Evolutionary conservation across 2,329 filamentous ascomycete genomes (phyloP), one percentile per base, ranked within the genome.

Genomic region (Fonsecaea nubica): DNA sequence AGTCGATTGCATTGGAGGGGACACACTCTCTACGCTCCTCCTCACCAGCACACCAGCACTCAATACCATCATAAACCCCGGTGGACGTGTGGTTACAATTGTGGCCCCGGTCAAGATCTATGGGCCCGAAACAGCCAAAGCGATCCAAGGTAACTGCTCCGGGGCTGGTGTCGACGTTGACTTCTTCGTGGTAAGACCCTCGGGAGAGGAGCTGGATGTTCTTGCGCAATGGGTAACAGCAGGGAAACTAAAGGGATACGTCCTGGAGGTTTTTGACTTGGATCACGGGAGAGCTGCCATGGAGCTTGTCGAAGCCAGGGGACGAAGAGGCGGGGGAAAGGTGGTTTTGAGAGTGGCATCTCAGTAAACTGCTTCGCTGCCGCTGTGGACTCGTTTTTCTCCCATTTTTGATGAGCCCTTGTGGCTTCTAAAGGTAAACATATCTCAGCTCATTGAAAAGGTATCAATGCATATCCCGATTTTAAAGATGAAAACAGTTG

Each of bases 121-220:
- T 25, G 58, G 58, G 9, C 21, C 8, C 12, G 21, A 35, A n/a
- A 48, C 52, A 3, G 21, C 42, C 13, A 21, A 35, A 7, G 15
- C 50, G n/a, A 57, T 64, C n/a, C 30, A 15, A 4, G 21, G 10
- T 30, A 32, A 36, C 21, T 53, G 53, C 21, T 30, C 63, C 8
- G n/a, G n/a, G 4, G 50, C 68, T 74, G 30, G 72, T 69, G 12
- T 65, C 76, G n/a, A 72, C 63, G 10, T 75, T 58, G 72, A 73
- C 32, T 79, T 78, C 65, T 75, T 81, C 54, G 71, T 75, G 15
- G 78, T 80, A 7, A 72, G 74, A 63, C 77, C 79, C 5, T 75
- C 80, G 65, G 74, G 73, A 13, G 65, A 66, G 21, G 75, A 77
- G 8, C 63, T 82, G 58, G 72, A 59, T 8, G 72, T 73, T 10